Percentiles rank a stretch among this genome's conserved stretches.
Conservation (phyloP, 805 yeast genomes). For the Lipomyces yamadae region DNA sequence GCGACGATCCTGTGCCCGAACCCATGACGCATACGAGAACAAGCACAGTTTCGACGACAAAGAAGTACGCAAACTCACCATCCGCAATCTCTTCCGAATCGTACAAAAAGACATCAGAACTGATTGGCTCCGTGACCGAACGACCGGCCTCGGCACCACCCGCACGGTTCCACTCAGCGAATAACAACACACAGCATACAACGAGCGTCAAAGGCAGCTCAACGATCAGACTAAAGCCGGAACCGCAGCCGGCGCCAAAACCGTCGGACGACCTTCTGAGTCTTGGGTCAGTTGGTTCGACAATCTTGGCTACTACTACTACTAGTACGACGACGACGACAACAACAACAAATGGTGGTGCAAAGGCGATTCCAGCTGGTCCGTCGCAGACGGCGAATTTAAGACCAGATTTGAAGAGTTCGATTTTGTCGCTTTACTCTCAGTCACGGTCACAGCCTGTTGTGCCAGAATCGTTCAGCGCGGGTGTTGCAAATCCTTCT, state of each 20-base stretch:
- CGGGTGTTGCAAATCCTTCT: conserved; percentile 15
- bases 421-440: conserved; percentile 82
- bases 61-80: conserved; percentile 24
- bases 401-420: conserved; percentile 88
- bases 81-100: conserved; percentile 30
- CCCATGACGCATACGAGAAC: conserved; percentile 4
- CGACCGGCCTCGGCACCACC: conserved; percentile 34
- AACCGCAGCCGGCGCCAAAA: conserved; percentile 23
- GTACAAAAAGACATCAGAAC: conserved; percentile 21
- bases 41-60: conserved; percentile 12
- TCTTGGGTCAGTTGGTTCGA: conserved; percentile 13
- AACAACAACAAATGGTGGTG: conserved; percentile 29
- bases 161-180: background rate
- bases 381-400: conserved; percentile 40
- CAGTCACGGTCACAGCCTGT: conserved; percentile 58
- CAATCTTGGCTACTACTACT: too few relatives aligned
- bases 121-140: conserved; percentile 32
- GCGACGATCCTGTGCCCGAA: conserved; percentile 9
- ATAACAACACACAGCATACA: conserved; percentile 10
- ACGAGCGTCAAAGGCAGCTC: conserved; percentile 32
- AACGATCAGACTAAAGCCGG: conserved; percentile 31
- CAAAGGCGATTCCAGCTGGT: conserved; percentile 15
- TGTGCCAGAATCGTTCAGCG: conserved; percentile 27
- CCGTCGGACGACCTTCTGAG: conserved; percentile 25
- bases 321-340: conserved; percentile 15